A percentile compares a stretch with the other conserved stretches of the same genome.
Conservation (phyloP, 768 basidiomycete species). For the Phanerochaete carnosa region DNA sequence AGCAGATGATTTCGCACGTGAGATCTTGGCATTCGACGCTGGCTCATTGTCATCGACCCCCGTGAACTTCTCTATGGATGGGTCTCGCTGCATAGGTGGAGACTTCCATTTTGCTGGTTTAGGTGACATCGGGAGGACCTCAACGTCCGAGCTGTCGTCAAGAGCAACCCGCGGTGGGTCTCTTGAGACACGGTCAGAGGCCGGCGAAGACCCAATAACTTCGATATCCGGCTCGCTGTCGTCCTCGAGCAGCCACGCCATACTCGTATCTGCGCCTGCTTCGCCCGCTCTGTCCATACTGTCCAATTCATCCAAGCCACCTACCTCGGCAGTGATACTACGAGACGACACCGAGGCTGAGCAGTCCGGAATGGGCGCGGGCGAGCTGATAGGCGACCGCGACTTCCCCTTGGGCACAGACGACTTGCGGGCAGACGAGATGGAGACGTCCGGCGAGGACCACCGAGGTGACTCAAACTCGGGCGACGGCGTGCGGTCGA, state of each 20-base stretch:
- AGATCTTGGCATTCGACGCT: background rate
- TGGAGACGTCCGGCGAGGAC: background rate
- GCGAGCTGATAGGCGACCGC: background rate
- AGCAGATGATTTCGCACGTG: background rate
- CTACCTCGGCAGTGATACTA: conserved; percentile 9
- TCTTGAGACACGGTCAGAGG: background rate
- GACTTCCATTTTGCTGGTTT: background rate
- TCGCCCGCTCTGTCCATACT: background rate
- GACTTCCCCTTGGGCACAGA: background rate
- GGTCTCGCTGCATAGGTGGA: background rate
- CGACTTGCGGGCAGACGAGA: background rate
- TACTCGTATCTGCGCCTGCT: conserved; percentile 34
- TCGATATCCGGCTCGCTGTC: conserved; percentile 51
- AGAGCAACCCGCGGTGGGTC: background rate
- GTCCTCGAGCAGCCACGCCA: conserved; percentile 67
- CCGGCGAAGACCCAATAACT: conserved; percentile 51
- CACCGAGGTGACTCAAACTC: background rate
- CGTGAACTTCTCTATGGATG: background rate
- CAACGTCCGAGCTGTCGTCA: background rate
- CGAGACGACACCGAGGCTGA: conserved; percentile 15
- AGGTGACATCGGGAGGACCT: background rate
- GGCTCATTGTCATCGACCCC: background rate
- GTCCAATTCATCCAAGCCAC: background rate
- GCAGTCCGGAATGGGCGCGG: background rate
- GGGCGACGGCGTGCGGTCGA: background rate